Evolutionary conservation across 148 eudicot species (phyloP).

Genomic region (Simmondsia chinensis): DNA sequence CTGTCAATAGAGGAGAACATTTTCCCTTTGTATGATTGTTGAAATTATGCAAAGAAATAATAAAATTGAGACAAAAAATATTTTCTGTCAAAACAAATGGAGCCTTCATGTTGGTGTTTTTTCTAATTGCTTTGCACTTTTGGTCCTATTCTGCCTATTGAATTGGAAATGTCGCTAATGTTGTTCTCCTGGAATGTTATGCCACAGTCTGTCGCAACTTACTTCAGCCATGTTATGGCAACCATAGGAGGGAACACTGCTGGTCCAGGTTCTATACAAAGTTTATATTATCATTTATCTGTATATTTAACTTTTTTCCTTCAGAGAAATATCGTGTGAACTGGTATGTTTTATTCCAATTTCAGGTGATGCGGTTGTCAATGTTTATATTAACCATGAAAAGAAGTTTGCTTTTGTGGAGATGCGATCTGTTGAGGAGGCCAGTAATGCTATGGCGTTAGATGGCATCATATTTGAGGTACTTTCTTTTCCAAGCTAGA

Average conservation of each 20-base stretch:
- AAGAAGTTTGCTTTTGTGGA: conserved; percentile 91
- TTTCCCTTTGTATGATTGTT: too few relatives aligned
- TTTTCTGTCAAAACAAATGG: too few relatives aligned
- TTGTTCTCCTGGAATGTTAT: neutral
- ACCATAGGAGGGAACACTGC: conserved; percentile 94
- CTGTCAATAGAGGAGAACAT: too few relatives aligned
- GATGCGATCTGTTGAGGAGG: conserved; percentile 88
- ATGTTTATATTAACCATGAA: conserved; percentile 87
- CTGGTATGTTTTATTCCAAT: neutral
- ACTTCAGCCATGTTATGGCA: conserved; percentile 90
- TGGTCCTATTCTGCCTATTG: too few relatives aligned
- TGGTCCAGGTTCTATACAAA: conserved; percentile 60
- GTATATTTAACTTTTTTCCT: neutral
- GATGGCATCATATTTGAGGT: conserved; percentile 76
- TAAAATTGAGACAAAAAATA: too few relatives aligned
- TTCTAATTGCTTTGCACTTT: too few relatives aligned
- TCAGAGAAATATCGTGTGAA: neutral
- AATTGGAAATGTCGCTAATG: neutral
- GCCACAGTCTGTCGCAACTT: conserved; percentile 83
- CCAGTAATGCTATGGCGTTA: conserved; percentile 81
- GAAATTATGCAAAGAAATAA: too few relatives aligned
- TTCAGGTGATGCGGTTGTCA: conserved; percentile 88
- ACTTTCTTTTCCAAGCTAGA: neutral
- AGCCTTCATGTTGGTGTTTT: too few relatives aligned
- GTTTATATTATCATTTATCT: neutral